phyloP scores from a whole-genome alignment of 371 early-diverging fungal genomes.

The Rhizopus arrhizus region DNA sequence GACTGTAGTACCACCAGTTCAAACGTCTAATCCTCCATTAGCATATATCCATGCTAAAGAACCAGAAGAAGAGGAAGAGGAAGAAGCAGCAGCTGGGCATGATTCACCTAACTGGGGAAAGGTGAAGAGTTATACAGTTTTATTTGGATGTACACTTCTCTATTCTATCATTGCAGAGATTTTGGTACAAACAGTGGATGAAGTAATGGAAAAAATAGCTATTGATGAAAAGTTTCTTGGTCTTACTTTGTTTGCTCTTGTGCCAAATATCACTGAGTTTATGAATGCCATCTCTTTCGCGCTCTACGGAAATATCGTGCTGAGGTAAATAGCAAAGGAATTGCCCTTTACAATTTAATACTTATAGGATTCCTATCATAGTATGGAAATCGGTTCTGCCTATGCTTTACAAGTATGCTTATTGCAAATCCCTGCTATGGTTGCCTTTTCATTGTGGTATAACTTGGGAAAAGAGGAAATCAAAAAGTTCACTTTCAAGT shows the following conservation, averaged over 20 bases:
- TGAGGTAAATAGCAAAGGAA: slow-evolving; percentile 51
- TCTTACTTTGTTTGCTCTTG: slow-evolving; percentile 90
- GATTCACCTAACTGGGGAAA: slow-evolving; percentile 94
- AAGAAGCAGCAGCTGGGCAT: slow-evolving; percentile 79
- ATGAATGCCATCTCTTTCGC: slow-evolving; percentile 97
- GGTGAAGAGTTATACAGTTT: slow-evolving; percentile 75
- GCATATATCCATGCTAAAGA: slow-evolving; percentile 51
- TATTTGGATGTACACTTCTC: slow-evolving; percentile 81
- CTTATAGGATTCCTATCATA: slow-evolving; percentile 11
- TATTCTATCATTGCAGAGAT: slow-evolving; percentile 90
- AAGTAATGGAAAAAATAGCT: slow-evolving; percentile 62
- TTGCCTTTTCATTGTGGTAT: slow-evolving; percentile 78
- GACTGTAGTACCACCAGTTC: slow-evolving; percentile 5
- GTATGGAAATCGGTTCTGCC: slow-evolving; percentile 94
- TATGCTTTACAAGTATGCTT: slow-evolving; percentile 95
- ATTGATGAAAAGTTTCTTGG: slow-evolving; percentile 91
- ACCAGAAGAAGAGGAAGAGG: slow-evolving; percentile 64
- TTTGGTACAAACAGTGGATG: slow-evolving; percentile 76
- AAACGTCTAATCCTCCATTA: slow-evolving; percentile 21
- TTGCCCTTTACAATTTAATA: slow-evolving; percentile 1
- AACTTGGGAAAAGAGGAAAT: slow-evolving; percentile 53
- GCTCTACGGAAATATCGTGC: slow-evolving; percentile 86
- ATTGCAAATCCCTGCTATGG: slow-evolving; percentile 93
- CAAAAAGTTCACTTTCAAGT: slow-evolving; percentile 49
- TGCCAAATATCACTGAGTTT: slow-evolving; percentile 95